phyloP scores from a whole-genome alignment of 2,329 filamentous ascomycete genomes.

The Talaromyces sp. region DNA sequence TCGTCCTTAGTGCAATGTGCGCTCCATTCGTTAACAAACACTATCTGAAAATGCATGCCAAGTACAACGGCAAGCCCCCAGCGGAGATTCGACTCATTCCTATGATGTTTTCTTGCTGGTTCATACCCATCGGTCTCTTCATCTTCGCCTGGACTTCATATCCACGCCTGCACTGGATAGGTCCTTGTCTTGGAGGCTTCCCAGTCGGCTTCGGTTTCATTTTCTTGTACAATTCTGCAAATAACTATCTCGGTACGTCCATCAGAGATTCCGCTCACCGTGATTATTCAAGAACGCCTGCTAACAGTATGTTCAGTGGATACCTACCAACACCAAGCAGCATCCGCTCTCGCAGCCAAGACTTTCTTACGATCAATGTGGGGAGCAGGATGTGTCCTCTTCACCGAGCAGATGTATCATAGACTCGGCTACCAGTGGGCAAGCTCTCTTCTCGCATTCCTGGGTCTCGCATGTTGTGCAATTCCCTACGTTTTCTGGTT shows the following conservation, averaged over 20 bases:
- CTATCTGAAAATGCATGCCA: conserved; percentile 62
- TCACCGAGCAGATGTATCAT: conserved; percentile 76
- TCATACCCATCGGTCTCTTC: conserved; percentile 63
- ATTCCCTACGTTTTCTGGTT: conserved; percentile 82
- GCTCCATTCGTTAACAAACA: conserved; percentile 75
- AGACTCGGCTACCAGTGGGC: conserved; percentile 74
- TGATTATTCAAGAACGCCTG: background rate
- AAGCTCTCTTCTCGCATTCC: conserved; percentile 65
- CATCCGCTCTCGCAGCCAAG: conserved; percentile 76
- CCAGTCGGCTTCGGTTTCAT: conserved; percentile 77
- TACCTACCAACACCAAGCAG: conserved; percentile 69
- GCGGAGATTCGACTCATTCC: conserved; percentile 75
- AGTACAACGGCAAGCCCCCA: conserved; percentile 68
- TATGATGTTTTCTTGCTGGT: conserved; percentile 76
- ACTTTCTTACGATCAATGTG: conserved; percentile 76
- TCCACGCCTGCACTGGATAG: conserved; percentile 62
- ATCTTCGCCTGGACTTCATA: conserved; percentile 70
- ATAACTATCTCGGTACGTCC: conserved; percentile 60
- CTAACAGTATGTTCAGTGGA: conserved; percentile 45
- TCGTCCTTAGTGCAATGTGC: conserved; percentile 63
- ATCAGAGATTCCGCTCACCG: background rate
- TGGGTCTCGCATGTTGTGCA: conserved; percentile 71
- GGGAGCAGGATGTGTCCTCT: conserved; percentile 73
- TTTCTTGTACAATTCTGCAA: conserved; percentile 75
- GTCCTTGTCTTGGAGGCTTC: conserved; percentile 67